Evolutionary conservation across 2,329 filamentous ascomycete genomes (phyloP).

Genomic region (Amylocarpus encephaloides): DNA sequence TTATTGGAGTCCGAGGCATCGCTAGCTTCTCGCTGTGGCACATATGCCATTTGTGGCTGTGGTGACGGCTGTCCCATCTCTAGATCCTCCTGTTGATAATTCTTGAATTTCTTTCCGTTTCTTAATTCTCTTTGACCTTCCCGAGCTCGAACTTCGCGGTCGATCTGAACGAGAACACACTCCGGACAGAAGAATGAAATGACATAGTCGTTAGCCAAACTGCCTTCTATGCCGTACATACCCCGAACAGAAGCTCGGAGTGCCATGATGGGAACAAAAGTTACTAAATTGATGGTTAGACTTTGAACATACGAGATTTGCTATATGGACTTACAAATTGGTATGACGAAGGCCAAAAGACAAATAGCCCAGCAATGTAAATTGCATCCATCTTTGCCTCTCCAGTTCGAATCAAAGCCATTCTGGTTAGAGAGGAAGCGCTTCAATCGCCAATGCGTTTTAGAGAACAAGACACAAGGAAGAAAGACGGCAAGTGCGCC

Average conservation of each 20-base stretch:
- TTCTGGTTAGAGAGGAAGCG: slow-evolving; percentile 34
- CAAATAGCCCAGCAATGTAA: slow-evolving; percentile 32
- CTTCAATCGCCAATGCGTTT: slow-evolving; percentile 37
- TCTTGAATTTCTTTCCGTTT: slow-evolving; percentile 6
- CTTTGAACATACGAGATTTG: neutral
- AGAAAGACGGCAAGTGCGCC: slow-evolving; percentile 36
- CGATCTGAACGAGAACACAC: slow-evolving; percentile 38
- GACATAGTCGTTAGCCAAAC: slow-evolving; percentile 31
- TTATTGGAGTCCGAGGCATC: no score
- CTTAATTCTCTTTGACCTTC: slow-evolving; percentile 30
- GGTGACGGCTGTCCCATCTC: slow-evolving; percentile 3
- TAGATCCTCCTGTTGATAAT: neutral
- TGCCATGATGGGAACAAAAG: slow-evolving; percentile 17
- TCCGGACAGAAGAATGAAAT: slow-evolving; percentile 36
- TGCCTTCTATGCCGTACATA: slow-evolving; percentile 38
- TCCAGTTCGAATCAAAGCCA: slow-evolving; percentile 34
- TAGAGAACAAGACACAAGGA: slow-evolving; percentile 39
- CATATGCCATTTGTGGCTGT: slow-evolving; percentile 1
- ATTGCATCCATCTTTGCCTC: slow-evolving; percentile 32
- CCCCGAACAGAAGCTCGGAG: slow-evolving; percentile 34
- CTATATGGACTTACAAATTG: neutral
- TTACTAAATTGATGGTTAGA: neutral
- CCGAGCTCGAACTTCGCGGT: slow-evolving; percentile 38
- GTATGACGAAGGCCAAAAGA: slow-evolving; percentile 7
- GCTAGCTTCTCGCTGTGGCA: neutral